A percentile compares a stretch with the other conserved stretches of the same genome.
phyloP scores from a whole-genome alignment of 2,329 filamentous ascomycete genomes.

The Clarireedia paspali region DNA sequence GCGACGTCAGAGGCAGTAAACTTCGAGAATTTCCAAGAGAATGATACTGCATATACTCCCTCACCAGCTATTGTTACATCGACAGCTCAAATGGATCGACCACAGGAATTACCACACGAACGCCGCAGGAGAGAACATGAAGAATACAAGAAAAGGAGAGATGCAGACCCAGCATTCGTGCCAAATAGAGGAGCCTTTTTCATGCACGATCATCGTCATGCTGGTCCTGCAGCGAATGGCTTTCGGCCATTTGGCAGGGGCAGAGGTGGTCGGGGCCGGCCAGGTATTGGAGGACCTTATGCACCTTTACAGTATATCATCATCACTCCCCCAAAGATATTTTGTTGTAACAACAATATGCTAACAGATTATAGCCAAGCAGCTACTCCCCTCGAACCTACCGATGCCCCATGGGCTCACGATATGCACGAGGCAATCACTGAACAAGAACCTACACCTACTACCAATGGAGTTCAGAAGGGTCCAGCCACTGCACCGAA shows the following conservation, averaged over 20 bases:
- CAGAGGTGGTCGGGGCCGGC: slow-evolving; percentile 47
- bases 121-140: slow-evolving; percentile 79
- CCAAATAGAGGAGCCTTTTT: slow-evolving; percentile 94
- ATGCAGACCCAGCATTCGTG: slow-evolving; percentile 87
- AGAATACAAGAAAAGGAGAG: slow-evolving; percentile 79
- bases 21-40: slow-evolving; percentile 28
- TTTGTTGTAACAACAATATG: slow-evolving; percentile 6
- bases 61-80: slow-evolving; percentile 30
- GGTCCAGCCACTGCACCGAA: slow-evolving; percentile 38
- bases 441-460: slow-evolving; percentile 32
- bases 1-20: slow-evolving; percentile 19
- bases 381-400: slow-evolving; percentile 45
- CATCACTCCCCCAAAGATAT: slow-evolving; percentile 10
- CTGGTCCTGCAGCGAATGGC: slow-evolving; percentile 68
- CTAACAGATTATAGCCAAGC: slow-evolving; percentile 33
- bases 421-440: slow-evolving; percentile 79
- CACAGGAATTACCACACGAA: slow-evolving; percentile 55
- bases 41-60: slow-evolving; percentile 21
- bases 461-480: slow-evolving; percentile 28
- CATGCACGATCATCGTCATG: slow-evolving; percentile 86
- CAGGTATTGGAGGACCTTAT: slow-evolving; percentile 48
- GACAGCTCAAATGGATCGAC: slow-evolving; percentile 33
- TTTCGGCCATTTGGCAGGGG: slow-evolving; percentile 66
- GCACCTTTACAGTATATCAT: slow-evolving; percentile 56
- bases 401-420: slow-evolving; percentile 78